These are phyloP conservation scores for Friedmanniomyces simplex DNA, from an alignment of 495 filamentous ascomycete genomes.

Conservation along the genomic window DNA sequence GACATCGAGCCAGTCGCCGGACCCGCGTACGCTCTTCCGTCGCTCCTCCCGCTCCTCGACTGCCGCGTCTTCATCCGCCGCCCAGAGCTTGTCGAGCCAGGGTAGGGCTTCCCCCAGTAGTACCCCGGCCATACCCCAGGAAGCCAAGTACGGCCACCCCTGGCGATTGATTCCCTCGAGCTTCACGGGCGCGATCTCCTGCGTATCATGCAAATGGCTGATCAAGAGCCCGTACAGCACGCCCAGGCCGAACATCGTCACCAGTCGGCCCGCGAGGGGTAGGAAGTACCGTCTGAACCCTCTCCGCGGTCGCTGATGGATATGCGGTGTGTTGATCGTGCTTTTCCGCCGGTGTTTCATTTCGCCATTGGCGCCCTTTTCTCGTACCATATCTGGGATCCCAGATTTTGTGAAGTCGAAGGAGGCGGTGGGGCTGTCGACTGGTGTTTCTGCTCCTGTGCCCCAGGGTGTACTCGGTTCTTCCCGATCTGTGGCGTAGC, in stretches of 20 bases:
- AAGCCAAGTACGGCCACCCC: slow-evolving; percentile 57
- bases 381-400: not conserved
- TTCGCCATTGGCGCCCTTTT: slow-evolving; percentile 2
- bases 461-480: slow-evolving; percentile 56
- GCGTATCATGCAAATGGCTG: slow-evolving; percentile 66
- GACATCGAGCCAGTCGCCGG: slow-evolving; percentile 57
- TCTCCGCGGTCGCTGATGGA: slow-evolving; percentile 14
- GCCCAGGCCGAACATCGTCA: slow-evolving; percentile 70
- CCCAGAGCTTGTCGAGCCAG: slow-evolving; percentile 66
- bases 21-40: slow-evolving; percentile 6
- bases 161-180: slow-evolving; percentile 46
- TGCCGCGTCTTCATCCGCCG: slow-evolving; percentile 14
- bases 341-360: slow-evolving; percentile 7
- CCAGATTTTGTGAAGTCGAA: slow-evolving; percentile 10
- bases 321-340: slow-evolving; percentile 1
- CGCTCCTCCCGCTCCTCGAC: slow-evolving; percentile 5
- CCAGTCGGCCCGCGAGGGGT: slow-evolving; percentile 42
- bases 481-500: slow-evolving; percentile 36
- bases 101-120: slow-evolving; percentile 68
- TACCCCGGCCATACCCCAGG: slow-evolving; percentile 77
- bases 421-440: slow-evolving; percentile 21
- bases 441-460: slow-evolving; percentile 56
- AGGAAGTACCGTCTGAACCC: slow-evolving; percentile 37
- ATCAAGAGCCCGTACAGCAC: slow-evolving; percentile 77
- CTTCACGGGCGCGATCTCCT: slow-evolving; percentile 53